Percentiles rank a stretch among this genome's conserved stretches.
These are phyloP conservation scores for Ceratocystis huliohia DNA, from an alignment of 2,329 filamentous ascomycete genomes.

Conservation along the genomic window DNA sequence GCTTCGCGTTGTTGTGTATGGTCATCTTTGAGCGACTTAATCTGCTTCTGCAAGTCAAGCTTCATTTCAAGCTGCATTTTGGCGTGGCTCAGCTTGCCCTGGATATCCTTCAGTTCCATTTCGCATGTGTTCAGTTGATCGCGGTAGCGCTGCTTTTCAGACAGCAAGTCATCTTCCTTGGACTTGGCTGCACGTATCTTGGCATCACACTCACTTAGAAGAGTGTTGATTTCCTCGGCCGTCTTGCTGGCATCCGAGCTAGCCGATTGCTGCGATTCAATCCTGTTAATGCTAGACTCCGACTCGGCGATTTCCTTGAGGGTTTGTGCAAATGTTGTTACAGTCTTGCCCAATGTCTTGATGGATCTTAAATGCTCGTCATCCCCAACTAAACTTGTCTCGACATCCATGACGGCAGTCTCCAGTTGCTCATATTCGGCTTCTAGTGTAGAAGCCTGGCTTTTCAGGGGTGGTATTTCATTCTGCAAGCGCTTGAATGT, in stretches of 20 bases:
- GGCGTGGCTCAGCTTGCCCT: conserved; percentile 57
- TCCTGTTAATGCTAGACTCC: conserved; percentile 58
- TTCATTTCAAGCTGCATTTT: conserved; percentile 73
- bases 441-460: conserved; percentile 50
- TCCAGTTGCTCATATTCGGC: conserved; percentile 48
- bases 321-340: conserved; percentile 62
- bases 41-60: conserved; percentile 52
- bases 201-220: conserved; percentile 54
- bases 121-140: conserved; percentile 58
- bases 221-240: conserved; percentile 71
- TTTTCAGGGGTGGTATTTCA: conserved; percentile 58
- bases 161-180: conserved; percentile 50
- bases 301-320: conserved; percentile 59
- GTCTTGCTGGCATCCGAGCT: conserved; percentile 32
- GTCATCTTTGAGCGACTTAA: conserved; percentile 59
- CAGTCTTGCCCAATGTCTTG: conserved; percentile 62
- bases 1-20: conserved; percentile 55
- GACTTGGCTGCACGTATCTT: conserved; percentile 52
- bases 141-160: conserved; percentile 59
- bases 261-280: conserved; percentile 61
- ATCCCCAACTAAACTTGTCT: conserved; percentile 51
- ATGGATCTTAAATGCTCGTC: conserved; percentile 57
- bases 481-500: conserved; percentile 55
- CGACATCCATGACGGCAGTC: conserved; percentile 52
- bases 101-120: conserved; percentile 62